Evolutionary conservation across 2,329 filamentous ascomycete genomes (phyloP), one percentile per base, ranked within the genome.

Genomic region (Phyllosticta capitalensis): DNA sequence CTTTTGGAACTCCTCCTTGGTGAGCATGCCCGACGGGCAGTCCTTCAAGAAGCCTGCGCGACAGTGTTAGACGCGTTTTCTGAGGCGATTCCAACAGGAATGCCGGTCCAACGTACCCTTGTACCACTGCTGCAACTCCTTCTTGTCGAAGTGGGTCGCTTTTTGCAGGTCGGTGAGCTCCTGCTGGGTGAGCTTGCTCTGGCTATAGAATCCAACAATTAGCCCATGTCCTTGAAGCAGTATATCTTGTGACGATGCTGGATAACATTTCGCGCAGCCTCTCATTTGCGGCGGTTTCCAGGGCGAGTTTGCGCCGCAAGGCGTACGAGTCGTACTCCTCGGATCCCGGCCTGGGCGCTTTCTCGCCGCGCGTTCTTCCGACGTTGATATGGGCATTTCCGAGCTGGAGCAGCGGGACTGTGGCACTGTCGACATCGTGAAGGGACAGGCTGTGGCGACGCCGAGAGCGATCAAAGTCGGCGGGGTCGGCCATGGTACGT

Each of bases 51-150:
- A 97, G 64, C 92, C 92, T 96, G 68, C 21, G 21, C 12, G 63
- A 56, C 22, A 58, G 28, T 58, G 57, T 54, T 71, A 64, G 72
- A 66, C 61, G 52, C 58, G 48, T 7, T 26, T 26, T 3, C 24
- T 26, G 3, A 3, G 22, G 10, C 21, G 48, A 22, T 2, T 7
- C 22, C 48, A 7, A 9, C 33, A 20, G 17, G 7, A 20, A 28
- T 9, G 45, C 28, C 20, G 30, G 12, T 19, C 10, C 51, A 26
- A 70, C 84, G 64, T 76, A 96, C 94, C 94, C 83, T 97, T 97
- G 78, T 99, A 97, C 94, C 94, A 99, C 85, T 97, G 92, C 75
- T 99, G 94, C 72, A 99, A 77, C 77, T 99, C 94, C 81, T 97
- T 97, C 86, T 96, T 96, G 77, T 99, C 94, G 72, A 99, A 99